Evolutionary conservation across 2,329 filamentous ascomycete species (phyloP).

Genomic region (Thielaviopsis musarum): DNA sequence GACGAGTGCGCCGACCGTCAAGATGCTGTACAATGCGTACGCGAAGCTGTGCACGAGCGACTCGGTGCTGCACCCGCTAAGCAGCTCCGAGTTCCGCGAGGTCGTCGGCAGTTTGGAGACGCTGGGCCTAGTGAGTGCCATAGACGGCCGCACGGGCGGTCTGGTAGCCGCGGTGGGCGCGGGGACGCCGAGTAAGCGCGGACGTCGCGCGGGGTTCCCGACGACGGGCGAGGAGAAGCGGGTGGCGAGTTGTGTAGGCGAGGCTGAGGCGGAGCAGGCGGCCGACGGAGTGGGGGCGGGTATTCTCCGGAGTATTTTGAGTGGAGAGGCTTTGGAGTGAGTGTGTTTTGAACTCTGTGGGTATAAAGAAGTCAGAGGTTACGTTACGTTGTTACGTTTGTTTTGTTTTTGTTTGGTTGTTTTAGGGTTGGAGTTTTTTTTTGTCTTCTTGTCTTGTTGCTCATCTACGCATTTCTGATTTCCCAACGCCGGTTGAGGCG

Average conservation of each 20-base stretch:
- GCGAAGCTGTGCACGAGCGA: constrained; percentile 68
- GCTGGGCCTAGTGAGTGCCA: constrained; percentile 57
- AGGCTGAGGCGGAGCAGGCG: constrained; percentile 59
- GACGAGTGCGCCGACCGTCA: constrained; percentile 55
- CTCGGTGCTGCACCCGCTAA: constrained; percentile 76
- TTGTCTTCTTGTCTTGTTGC: neutral
- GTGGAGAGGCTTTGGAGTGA: constrained; percentile 40
- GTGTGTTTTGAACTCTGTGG: no score
- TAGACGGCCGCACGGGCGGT: constrained; percentile 52
- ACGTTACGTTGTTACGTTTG: neutral
- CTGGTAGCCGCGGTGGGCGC: constrained; percentile 30
- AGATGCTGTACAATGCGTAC: constrained; percentile 72
- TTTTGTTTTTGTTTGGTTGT: neutral
- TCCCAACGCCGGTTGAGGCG: neutral
- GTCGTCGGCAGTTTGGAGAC: constrained; percentile 83
- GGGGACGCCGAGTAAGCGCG: constrained; percentile 56
- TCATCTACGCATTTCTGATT: neutral
- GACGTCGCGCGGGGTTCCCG: constrained; percentile 37
- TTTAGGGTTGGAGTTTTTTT: neutral
- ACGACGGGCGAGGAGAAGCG: constrained; percentile 54
- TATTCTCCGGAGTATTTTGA: constrained; percentile 45
- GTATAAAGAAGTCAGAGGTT: neutral
- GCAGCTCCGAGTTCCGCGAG: constrained; percentile 84
- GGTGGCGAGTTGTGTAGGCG: constrained; percentile 63
- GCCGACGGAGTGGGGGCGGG: constrained; percentile 45